Conservation (phyloP, 768 basidiomycete species). For the Lentinula boryana region DNA sequence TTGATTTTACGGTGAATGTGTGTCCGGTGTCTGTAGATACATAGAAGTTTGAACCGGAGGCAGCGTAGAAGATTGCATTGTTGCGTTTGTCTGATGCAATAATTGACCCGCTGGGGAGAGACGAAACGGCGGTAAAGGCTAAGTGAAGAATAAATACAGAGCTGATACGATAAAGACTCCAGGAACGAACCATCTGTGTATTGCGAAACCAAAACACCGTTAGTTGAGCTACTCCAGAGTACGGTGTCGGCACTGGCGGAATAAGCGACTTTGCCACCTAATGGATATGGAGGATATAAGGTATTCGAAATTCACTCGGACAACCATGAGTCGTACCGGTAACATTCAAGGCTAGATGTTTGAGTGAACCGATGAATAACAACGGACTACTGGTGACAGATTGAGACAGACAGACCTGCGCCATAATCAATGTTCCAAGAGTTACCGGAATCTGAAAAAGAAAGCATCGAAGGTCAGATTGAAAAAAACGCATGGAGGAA, state of each 20-base stretch:
- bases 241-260: constrained; percentile 53
- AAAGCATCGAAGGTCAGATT: background rate
- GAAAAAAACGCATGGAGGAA: background rate
- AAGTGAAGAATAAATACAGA: background rate
- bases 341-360: constrained; percentile 29
- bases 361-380: background rate
- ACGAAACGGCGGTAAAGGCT: constrained; percentile 42
- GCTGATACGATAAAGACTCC: background rate
- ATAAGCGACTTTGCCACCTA: constrained; percentile 25
- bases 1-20: constrained; percentile 38
- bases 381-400: constrained; percentile 2
- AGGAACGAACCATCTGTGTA: constrained; percentile 23
- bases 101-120: constrained; percentile 44
- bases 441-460: background rate
- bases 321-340: constrained; percentile 9
- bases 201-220: constrained; percentile 49
- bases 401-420: constrained; percentile 39
- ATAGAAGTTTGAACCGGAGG: constrained; percentile 50
- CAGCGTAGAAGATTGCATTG: constrained; percentile 54
- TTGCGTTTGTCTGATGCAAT: constrained; percentile 62
- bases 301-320: background rate
- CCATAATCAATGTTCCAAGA: constrained; percentile 46
- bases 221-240: constrained; percentile 46
- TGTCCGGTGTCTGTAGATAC: constrained; percentile 52
- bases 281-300: background rate